Evolutionary conservation across 1,284 basidiomycete genomes (phyloP).

Genomic region (Quambalaria eucalypti): DNA sequence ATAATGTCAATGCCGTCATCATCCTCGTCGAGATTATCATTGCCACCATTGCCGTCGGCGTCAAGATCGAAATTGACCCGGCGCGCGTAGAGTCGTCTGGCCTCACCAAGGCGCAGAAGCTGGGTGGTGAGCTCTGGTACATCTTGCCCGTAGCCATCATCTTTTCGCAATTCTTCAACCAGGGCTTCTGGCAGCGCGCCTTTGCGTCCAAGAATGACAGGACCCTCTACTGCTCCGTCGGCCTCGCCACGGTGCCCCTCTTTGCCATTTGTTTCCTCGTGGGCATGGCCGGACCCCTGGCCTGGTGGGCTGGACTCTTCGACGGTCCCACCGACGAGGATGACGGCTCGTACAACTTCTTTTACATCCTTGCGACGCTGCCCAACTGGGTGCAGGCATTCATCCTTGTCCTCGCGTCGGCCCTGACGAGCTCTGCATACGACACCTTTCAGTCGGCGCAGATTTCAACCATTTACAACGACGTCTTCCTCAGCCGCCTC

Average conservation of each 20-base stretch:
- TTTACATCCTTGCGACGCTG: constrained; percentile 37
- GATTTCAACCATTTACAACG: constrained; percentile 46
- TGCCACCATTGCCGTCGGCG: constrained; percentile 35
- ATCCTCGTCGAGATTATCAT: constrained; percentile 43
- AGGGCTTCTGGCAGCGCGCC: constrained; percentile 47
- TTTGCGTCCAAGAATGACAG: constrained; percentile 43
- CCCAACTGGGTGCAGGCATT: constrained; percentile 45
- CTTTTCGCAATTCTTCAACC: constrained; percentile 46
- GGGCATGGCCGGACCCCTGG: constrained; percentile 42
- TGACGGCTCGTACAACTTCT: constrained; percentile 41
- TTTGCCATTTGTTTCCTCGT: constrained; percentile 45
- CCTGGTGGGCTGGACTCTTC: constrained; percentile 40
- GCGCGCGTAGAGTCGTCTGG: constrained; percentile 27
- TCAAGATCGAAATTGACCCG: constrained; percentile 35
- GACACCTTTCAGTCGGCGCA: constrained; percentile 46
- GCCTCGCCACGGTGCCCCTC: constrained; percentile 35
- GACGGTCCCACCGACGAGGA: constrained; percentile 27
- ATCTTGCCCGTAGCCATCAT: constrained; percentile 41
- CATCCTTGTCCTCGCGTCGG: constrained; percentile 39
- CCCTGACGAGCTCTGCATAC: constrained; percentile 44
- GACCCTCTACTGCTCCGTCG: constrained; percentile 37
- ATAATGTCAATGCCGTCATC: constrained; percentile 45
- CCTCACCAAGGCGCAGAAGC: constrained; percentile 27
- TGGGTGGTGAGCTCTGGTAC: constrained; percentile 47
- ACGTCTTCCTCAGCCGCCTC: constrained; percentile 43